Evolutionary conservation across 2,329 filamentous ascomycete species (phyloP), one percentile per base, ranked within the genome.

Genomic region (Stagonosporopsis vannaccii): DNA sequence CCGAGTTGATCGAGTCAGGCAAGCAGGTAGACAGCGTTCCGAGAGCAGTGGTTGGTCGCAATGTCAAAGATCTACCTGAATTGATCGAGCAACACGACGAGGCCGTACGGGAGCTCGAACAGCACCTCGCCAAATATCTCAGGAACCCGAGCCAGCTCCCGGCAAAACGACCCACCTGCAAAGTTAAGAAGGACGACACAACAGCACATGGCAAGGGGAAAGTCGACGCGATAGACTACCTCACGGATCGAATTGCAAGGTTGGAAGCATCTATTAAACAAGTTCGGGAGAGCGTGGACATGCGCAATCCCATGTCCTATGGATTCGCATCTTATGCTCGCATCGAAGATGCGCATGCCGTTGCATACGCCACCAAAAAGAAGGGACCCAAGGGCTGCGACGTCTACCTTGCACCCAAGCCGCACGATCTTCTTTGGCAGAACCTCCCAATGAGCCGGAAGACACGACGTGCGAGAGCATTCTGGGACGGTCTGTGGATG

Each of bases 371-470:
- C 6, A 85, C 90, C 28, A 88, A 89, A 51, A 91, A 88, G 47
- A 95, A 94, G 79, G 90, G 89, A 60, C 91, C 91, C 0, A 82
- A 89, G 25, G 91, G 91, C 3, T 87, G 92, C 1, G 89, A 85
- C 0, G 86, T 98, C 49, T 83, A 80, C 11, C 82, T 98, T 17
- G 94, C 95, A 1, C 92, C 95, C 1, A 87, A 88, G 58, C 94
- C 95, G 0, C 91, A 90, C 73, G 94, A 98, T 75, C 85, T 99
- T 35, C 95, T 98, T 51, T 99, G 95, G 95, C 89, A 91, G 71
- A 98, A 99, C 69, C 85, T 98, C 79, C 86, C 87, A 2, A 81
- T 98, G 62, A 86, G 82, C 12, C 87, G 87, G 43, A 79, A 84
- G 20, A 85, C 87, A 1, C 86, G 93, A 45, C 84, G 83, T 59